phyloP scores from a whole-genome alignment of 352 stramenopile genomes.

The Phytophthora sojae region DNA sequence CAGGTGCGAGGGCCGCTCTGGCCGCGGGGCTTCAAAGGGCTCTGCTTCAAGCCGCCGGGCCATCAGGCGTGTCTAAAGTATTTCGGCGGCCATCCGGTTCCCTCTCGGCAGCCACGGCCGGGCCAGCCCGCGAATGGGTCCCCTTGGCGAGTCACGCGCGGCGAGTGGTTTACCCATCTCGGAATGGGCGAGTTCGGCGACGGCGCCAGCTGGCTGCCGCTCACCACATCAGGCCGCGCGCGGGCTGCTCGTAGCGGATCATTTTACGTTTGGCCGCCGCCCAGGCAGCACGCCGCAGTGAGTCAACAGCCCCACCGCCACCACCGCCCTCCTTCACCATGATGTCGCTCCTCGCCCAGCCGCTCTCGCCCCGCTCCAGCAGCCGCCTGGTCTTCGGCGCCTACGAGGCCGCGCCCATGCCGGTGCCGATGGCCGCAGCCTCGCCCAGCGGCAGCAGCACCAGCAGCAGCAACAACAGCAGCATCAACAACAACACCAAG shows the following conservation, averaged over 20 bases:
- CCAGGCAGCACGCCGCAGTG: not conserved
- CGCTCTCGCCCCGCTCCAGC: constrained; percentile 25
- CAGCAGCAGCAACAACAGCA: constrained; percentile 2
- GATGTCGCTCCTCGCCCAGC: constrained; percentile 45
- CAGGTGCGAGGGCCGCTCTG: not conserved
- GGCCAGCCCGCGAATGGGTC: constrained; percentile 16
- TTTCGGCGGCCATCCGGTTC: constrained; percentile 12
- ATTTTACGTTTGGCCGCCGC: constrained; percentile 39
- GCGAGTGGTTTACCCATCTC: constrained; percentile 24
- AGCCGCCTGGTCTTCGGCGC: constrained; percentile 25
- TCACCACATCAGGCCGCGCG: constrained; percentile 22
- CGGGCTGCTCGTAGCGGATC: constrained; percentile 12
- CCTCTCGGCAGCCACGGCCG: not conserved
- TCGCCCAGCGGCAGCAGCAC: constrained; percentile 9
- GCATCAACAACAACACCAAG: constrained; percentile 4
- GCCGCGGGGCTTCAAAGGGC: not conserved
- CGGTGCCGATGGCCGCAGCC: not conserved
- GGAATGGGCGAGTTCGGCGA: constrained; percentile 7
- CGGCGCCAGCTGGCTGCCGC: constrained; percentile 28
- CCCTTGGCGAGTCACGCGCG: constrained; percentile 5
- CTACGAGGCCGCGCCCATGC: constrained; percentile 13
- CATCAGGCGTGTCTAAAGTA: not conserved
- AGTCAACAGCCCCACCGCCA: constrained; percentile 4
- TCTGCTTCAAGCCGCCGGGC: not conserved
- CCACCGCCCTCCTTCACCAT: constrained; percentile 14